Evolutionary conservation across 2,329 filamentous ascomycete species (phyloP), one percentile per base, ranked within the genome.

Genomic region (Claviceps sp.): DNA sequence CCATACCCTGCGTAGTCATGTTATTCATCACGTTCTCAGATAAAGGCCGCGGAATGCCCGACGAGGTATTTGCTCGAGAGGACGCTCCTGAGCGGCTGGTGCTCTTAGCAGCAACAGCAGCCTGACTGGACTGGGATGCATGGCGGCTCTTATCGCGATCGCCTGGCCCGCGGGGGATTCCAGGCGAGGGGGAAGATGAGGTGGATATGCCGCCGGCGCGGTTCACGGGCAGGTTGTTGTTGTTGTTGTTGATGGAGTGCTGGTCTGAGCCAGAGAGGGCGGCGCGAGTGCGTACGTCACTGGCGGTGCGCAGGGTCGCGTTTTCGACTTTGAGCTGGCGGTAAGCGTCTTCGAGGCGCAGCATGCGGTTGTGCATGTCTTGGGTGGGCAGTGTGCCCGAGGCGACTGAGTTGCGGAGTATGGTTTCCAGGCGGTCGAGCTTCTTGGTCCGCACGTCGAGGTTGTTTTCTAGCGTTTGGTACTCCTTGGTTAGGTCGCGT

Each of bases 401-500:
- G 2, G 79, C 75, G 16, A 82, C 69, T 16, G 75, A 78, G 58
- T 83, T 85, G 55, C 85, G 78, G 42, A 93, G 81, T 43, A 88
- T 78, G 16, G 83, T 81, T 68, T 98, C 93, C 1, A 98, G 75
- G 2, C 87, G 81, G 57, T 97, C 91, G 34, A 98, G 78, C 59
- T 89, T 88, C 71, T 94, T 93, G 54, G 84, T 78, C 16, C 89
- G 83, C 26, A 82, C 70, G 51, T 93, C 87, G 30, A 96, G 80
- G 40, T 82, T 87, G 59, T 82, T 82, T 66, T 96, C 89, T 1
- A 98, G 75, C 0, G 78, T 80, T 61, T 94, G 87, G 62, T 96
- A 97, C 62, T 97, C 90, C 56, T 89, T 87, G 71, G 84, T 85
- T n/a, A 97, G 71, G 55, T 95, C 87, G 48, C 87, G 83, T 66